Evolutionary conservation across 495 filamentous ascomycete species (phyloP).

Genomic region (Achaetomiella virescens): DNA sequence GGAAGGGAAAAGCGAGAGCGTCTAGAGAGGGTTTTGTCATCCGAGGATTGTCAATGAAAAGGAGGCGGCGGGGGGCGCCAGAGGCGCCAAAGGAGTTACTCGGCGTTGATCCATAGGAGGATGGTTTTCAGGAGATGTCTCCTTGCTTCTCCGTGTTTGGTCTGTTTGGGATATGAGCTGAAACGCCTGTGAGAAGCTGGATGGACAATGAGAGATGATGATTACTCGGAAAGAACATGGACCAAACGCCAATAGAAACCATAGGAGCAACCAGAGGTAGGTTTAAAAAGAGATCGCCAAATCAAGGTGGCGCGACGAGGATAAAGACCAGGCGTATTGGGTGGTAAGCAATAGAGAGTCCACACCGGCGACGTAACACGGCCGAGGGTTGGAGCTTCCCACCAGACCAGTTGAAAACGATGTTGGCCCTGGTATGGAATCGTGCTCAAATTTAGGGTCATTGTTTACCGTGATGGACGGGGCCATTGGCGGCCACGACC

Average conservation of each 20-base stretch:
- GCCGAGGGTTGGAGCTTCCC: not conserved
- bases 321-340: not conserved
- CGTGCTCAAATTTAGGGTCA: not conserved
- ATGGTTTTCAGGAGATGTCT: not conserved
- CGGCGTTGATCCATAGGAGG: not conserved
- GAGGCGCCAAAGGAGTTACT: conserved; percentile 2
- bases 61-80: conserved; percentile 29
- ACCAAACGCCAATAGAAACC: not conserved
- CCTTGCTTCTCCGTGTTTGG: not conserved
- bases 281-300: not conserved
- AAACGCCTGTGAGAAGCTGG: not conserved
- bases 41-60: too few relatives aligned
- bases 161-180: not conserved
- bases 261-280: not conserved
- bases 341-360: not conserved
- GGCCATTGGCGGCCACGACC: conserved; percentile 45
- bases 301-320: not conserved
- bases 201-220: not conserved
- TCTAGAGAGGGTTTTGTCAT: too few relatives aligned
- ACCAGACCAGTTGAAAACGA: not conserved
- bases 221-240: not conserved
- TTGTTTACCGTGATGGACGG: conserved; percentile 7
- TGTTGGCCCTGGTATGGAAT: not conserved
- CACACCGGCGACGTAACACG: not conserved
- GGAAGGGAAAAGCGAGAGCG: too few relatives aligned